Evolutionary conservation across 352 stramenopile genomes (phyloP).

Genomic region (Phytophthora melonis): DNA sequence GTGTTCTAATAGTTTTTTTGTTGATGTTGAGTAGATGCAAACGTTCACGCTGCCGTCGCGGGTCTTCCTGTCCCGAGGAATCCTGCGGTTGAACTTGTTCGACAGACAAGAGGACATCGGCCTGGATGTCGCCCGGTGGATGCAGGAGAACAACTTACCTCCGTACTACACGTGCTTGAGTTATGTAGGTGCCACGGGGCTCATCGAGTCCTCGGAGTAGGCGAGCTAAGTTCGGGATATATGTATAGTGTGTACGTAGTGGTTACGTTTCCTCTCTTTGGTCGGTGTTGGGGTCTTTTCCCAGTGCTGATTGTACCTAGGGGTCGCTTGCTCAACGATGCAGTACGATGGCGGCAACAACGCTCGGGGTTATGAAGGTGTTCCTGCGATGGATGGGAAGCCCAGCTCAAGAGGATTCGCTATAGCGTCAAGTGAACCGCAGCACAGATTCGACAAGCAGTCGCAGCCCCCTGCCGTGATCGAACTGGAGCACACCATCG

Average conservation of each 20-base stretch:
- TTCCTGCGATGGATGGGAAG: slow-evolving; percentile 19
- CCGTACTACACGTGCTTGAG: slow-evolving; percentile 86
- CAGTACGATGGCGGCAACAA: slow-evolving; percentile 43
- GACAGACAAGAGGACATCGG: slow-evolving; percentile 64
- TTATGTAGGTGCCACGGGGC: slow-evolving; percentile 63
- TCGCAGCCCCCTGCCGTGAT: slow-evolving; percentile 43
- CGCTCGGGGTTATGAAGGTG: slow-evolving; percentile 22
- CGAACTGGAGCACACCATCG: slow-evolving; percentile 95
- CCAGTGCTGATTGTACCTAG: slow-evolving; percentile 12
- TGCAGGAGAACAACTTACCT: slow-evolving; percentile 56
- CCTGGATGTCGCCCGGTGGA: slow-evolving; percentile 59
- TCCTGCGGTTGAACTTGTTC: slow-evolving; percentile 69
- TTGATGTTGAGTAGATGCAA: slow-evolving; percentile 49
- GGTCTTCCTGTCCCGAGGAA: slow-evolving; percentile 56
- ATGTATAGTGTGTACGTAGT: slow-evolving; percentile 26
- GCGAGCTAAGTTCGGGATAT: slow-evolving; percentile 19
- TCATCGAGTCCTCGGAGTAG: slow-evolving; percentile 30
- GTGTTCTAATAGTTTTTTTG: neutral
- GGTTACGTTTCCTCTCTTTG: slow-evolving; percentile 19
- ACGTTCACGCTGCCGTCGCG: slow-evolving; percentile 56
- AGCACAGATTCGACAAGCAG: slow-evolving; percentile 21
- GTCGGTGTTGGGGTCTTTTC: slow-evolving; percentile 9
- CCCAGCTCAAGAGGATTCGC: slow-evolving; percentile 17
- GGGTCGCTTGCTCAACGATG: slow-evolving; percentile 27
- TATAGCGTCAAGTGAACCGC: neutral